Evolutionary conservation across 2,329 filamentous ascomycete species (phyloP), one percentile per base, ranked within the genome.

Genomic region (Septoria petroselini): DNA sequence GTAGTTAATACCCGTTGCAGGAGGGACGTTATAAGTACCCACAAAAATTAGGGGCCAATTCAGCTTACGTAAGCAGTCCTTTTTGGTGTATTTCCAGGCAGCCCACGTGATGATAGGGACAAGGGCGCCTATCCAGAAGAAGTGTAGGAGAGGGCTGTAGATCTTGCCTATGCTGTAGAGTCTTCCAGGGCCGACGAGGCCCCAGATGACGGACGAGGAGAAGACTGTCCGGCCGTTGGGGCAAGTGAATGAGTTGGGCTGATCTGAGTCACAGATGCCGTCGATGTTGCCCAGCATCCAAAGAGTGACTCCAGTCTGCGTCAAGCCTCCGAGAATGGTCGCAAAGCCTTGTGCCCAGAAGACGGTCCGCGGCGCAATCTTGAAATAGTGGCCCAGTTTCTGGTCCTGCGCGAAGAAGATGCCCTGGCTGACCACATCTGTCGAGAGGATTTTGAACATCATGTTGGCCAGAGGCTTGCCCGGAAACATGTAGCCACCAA

Each of bases 1-100:
- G 65, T 93, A 95, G 68, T 95, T 95, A 57, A 95, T 82, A 0
- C 89, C 54, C 1, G 71, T 78, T 1, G 89, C 89, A 0, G 89
- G 89, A 0, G 89, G 89, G 42, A 95, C 61, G 34, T 65, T 63
- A 29, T 62, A 63, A 14, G 59, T 61, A n/a, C 55, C 51, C 33
- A 89, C 89, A 50, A 94, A 91, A 7, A 94, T 76, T 12, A 94
- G 85, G 0, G 89, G 88, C 55, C 59, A 62, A 46, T 62, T 60
- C 34, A 64, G 41, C 45, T 61, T 58, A 33, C 49, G 57, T 17
- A 58, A 44, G 40, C 59, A 61, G 8, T 59, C 54, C 23, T 58
- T 55, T 21, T 61, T 58, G 4, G 61, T 61, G 51, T 63, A 67
- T 61, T 72, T 73, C 66, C 70, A 72, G 5, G 68, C 47, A 12